Conservation (phyloP, 352 stramenopile species). For the Hyaloperonospora brassicae region DNA sequence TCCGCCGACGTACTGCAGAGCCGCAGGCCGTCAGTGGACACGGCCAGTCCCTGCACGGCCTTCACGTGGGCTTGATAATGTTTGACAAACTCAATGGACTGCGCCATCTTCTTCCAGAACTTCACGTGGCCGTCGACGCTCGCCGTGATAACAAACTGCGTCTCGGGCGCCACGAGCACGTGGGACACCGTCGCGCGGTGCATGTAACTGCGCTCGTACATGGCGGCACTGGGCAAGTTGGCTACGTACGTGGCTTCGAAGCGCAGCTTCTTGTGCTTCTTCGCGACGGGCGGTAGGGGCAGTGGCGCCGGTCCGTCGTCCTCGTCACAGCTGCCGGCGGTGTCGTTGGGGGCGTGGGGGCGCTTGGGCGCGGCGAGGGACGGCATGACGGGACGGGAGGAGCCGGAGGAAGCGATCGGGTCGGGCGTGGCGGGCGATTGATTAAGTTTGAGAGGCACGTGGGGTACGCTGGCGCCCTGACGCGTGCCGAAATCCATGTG, state of each 20-base stretch:
- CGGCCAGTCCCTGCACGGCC: conserved; percentile 75
- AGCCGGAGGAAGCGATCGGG: too few relatives aligned
- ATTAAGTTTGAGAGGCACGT: too few relatives aligned
- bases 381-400: too few relatives aligned
- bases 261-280: conserved; percentile 35
- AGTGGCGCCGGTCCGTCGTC: conserved; percentile 50
- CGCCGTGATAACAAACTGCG: conserved; percentile 95
- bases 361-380: too few relatives aligned
- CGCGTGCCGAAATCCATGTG: too few relatives aligned
- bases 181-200: conserved; percentile 94
- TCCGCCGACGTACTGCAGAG: conserved; percentile 86
- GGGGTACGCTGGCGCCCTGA: too few relatives aligned
- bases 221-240: conserved; percentile 80
- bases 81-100: conserved; percentile 98
- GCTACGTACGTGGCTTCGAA: conserved; percentile 72
- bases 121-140: conserved; percentile 96
- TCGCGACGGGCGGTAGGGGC: conserved; percentile 42
- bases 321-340: not conserved
- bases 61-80: conserved; percentile 96
- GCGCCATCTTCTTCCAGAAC: conserved; percentile 98
- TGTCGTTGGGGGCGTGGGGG: not conserved
- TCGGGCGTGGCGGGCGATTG: too few relatives aligned
- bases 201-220: conserved; percentile 97
- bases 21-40: conserved; percentile 77
- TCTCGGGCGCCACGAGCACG: conserved; percentile 80